Evolutionary conservation across 2,329 filamentous ascomycete genomes (phyloP).

Genomic region (Aureobasidium pullulans): DNA sequence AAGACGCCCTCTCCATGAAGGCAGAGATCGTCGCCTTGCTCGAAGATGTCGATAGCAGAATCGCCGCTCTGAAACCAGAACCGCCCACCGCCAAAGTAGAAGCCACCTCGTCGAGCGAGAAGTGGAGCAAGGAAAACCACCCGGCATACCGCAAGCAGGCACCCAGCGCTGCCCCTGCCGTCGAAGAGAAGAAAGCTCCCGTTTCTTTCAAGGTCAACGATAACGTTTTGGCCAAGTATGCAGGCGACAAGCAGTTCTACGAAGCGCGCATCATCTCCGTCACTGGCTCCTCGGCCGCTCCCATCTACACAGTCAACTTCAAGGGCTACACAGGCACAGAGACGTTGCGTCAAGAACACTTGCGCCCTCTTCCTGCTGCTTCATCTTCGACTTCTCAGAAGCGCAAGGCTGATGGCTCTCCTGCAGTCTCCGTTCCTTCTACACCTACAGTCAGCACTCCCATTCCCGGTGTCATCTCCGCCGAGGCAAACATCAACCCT

Average conservation of each 20-base stretch:
- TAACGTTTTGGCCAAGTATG: slow-evolving; percentile 84
- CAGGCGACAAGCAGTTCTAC: slow-evolving; percentile 85
- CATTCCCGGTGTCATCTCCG: slow-evolving; percentile 53
- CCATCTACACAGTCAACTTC: slow-evolving; percentile 92
- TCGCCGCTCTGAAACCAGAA: slow-evolving; percentile 59
- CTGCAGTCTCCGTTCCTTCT: slow-evolving; percentile 33
- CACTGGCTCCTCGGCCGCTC: slow-evolving; percentile 82
- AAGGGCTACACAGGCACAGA: slow-evolving; percentile 79
- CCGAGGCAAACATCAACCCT: slow-evolving; percentile 59
- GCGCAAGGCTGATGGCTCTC: slow-evolving; percentile 75
- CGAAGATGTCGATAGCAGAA: slow-evolving; percentile 66
- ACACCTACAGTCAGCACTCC: slow-evolving; percentile 32
- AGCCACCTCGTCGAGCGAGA: slow-evolving; percentile 31
- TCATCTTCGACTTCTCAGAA: slow-evolving; percentile 38
- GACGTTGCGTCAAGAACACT: slow-evolving; percentile 70
- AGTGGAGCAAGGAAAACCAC: slow-evolving; percentile 61
- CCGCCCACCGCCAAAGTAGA: slow-evolving; percentile 32
- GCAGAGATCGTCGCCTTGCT: slow-evolving; percentile 78
- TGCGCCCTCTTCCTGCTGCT: slow-evolving; percentile 58
- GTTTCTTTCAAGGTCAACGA: slow-evolving; percentile 79
- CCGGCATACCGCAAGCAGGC: slow-evolving; percentile 40
- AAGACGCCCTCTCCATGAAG: slow-evolving; percentile 68
- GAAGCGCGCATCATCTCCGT: slow-evolving; percentile 88
- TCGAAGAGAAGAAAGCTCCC: slow-evolving; percentile 28
- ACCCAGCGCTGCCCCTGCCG: slow-evolving; percentile 22